Evolutionary conservation across 176 grass and related monocot genomes (phyloP).

Genomic region (Thinopyrum elongatum): DNA sequence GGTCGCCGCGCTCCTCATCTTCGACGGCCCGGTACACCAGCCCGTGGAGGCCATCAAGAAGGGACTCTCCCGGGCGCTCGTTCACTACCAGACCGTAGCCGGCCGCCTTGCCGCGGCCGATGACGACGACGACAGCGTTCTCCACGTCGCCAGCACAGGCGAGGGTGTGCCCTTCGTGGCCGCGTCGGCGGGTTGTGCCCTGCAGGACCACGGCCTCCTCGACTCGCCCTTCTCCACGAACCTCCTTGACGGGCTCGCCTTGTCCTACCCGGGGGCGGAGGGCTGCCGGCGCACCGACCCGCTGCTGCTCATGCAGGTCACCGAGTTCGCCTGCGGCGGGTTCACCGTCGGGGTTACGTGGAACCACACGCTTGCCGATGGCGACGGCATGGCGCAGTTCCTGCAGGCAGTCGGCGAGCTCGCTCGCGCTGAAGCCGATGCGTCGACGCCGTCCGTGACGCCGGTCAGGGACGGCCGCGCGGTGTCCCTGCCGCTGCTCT

Average conservation of each 20-base stretch:
- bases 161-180: neutral
- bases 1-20: slow-evolving; percentile 27
- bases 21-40: neutral
- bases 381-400: slow-evolving; percentile 23
- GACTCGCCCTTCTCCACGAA: neutral
- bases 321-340: slow-evolving; percentile 24
- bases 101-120: slow-evolving; percentile 11
- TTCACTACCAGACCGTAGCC: slow-evolving; percentile 39
- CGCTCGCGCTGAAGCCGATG: neutral
- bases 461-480: neutral
- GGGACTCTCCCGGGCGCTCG: slow-evolving; percentile 22
- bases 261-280: neutral
- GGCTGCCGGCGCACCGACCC: neutral
- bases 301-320: slow-evolving; percentile 32
- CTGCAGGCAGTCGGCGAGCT: slow-evolving; percentile 23
- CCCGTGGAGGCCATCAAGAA: slow-evolving; percentile 19
- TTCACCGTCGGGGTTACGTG: slow-evolving; percentile 32
- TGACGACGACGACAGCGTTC: neutral
- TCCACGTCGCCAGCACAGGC: neutral
- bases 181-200: neutral
- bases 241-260: neutral
- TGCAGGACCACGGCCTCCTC: neutral
- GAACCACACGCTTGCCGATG: slow-evolving; percentile 22
- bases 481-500: neutral
- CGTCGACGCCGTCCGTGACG: no score